A percentile compares a stretch with the other conserved stretches of the same genome.
phyloP scores from a whole-genome alignment of 2,329 filamentous ascomycete species.

The Didymosphaeria variabile region DNA sequence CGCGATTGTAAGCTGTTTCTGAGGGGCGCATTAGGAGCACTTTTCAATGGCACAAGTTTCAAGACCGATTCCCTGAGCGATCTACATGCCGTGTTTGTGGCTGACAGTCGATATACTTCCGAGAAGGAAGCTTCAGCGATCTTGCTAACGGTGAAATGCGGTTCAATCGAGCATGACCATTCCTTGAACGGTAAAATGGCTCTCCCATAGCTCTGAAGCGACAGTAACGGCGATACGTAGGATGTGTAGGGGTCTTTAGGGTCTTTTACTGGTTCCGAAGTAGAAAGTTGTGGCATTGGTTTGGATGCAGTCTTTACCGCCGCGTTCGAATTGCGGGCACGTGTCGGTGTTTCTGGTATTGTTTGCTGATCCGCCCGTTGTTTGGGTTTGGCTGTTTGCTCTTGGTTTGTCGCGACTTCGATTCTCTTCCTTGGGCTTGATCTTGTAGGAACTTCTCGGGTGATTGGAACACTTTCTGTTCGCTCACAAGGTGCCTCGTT shows the following conservation, averaged over 20 bases:
- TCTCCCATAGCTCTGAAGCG: constrained; percentile 37
- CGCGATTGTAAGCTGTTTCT: constrained; percentile 41
- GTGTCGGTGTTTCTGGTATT: constrained; percentile 19
- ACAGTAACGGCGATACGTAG: constrained; percentile 39
- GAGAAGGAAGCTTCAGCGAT: constrained; percentile 73
- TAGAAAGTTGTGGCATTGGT: constrained; percentile 21
- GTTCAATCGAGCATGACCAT: constrained; percentile 54
- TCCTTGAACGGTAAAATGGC: constrained; percentile 46
- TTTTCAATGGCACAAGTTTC: constrained; percentile 53
- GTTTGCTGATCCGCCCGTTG: constrained; percentile 10
- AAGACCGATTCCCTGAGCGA: constrained; percentile 56
- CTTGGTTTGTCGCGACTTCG: constrained; percentile 9
- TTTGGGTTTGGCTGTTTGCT: constrained; percentile 13
- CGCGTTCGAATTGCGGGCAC: constrained; percentile 20
- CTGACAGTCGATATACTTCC: constrained; percentile 68
- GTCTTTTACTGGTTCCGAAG: constrained; percentile 27
- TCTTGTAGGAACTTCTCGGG: too few relatives aligned
- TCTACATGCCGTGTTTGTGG: constrained; percentile 35
- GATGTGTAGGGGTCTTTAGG: constrained; percentile 36
- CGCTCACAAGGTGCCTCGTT: not conserved
- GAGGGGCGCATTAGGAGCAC: constrained; percentile 45
- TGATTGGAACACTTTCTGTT: not conserved
- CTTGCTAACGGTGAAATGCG: constrained; percentile 63
- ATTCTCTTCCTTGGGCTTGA: constrained; percentile 22
- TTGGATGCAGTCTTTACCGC: constrained; percentile 23